A percentile compares a stretch with the other conserved stretches of the same genome.
These are phyloP conservation scores for Tolypocladium pustulatum DNA, from an alignment of 2,329 filamentous ascomycete species.

Conservation along the genomic window DNA sequence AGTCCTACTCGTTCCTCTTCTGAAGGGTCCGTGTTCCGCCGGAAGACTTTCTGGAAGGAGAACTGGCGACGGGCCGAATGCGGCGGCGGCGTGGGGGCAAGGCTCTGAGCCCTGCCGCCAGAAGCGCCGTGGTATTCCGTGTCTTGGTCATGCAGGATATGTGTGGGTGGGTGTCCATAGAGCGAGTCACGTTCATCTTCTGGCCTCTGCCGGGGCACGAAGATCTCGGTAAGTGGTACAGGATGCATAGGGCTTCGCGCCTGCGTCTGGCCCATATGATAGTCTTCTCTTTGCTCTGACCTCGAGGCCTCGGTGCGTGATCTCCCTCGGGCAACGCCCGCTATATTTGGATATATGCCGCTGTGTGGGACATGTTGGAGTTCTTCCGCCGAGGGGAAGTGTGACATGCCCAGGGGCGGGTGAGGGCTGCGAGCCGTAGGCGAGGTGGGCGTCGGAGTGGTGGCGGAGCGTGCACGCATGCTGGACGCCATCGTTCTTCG, in stretches of 20 bases:
- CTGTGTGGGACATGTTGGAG: constrained; percentile 42
- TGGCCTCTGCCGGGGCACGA: constrained; percentile 35
- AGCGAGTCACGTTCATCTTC: constrained; percentile 30
- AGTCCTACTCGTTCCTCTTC: constrained; percentile 78
- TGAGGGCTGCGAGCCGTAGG: constrained; percentile 18
- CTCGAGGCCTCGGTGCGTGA: constrained; percentile 22
- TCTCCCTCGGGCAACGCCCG: constrained; percentile 38
- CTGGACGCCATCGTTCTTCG: constrained; percentile 44
- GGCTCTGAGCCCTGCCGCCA: constrained; percentile 27
- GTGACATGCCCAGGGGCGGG: constrained; percentile 65
- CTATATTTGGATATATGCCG: constrained; percentile 42
- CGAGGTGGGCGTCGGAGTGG: constrained; percentile 15
- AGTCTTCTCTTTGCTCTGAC: constrained; percentile 22
- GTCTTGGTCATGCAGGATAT: constrained; percentile 33
- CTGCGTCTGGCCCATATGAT: constrained; percentile 22
- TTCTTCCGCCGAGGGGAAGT: constrained; percentile 58
- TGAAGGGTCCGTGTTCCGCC: constrained; percentile 39
- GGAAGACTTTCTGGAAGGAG: constrained; percentile 81
- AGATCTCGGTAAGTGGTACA: constrained; percentile 52
- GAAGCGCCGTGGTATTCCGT: constrained; percentile 40
- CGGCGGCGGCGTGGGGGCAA: constrained; percentile 50
- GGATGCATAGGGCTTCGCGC: constrained; percentile 48
- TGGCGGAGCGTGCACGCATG: constrained; percentile 15
- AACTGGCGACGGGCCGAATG: constrained; percentile 66
- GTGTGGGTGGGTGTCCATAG: constrained; percentile 27